Evolutionary conservation across 495 filamentous ascomycete genomes (phyloP).

Genomic region (Annulohypoxylon moriforme): DNA sequence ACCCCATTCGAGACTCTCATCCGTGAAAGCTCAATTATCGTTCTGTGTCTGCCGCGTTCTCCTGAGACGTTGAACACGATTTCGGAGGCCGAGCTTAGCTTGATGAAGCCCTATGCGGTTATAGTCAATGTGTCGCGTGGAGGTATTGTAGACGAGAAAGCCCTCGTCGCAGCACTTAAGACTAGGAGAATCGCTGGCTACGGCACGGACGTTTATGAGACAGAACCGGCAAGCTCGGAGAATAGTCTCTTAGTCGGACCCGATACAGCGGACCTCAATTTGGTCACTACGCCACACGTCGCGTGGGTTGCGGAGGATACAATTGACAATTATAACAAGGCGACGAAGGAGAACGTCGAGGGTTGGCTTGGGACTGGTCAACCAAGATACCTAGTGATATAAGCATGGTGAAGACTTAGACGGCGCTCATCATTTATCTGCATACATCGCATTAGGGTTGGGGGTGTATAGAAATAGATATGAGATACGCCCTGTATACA

Average conservation of each 20-base stretch:
- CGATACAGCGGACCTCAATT: slow-evolving; percentile 49
- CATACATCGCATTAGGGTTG: background rate
- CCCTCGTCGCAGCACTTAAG: slow-evolving; percentile 59
- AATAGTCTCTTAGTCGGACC: slow-evolving; percentile 38
- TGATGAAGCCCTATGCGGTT: slow-evolving; percentile 61
- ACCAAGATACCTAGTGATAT: slow-evolving; percentile 37
- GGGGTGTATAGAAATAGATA: slow-evolving; percentile 1
- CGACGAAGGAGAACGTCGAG: slow-evolving; percentile 45
- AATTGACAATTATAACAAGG: slow-evolving; percentile 49
- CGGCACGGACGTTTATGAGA: slow-evolving; percentile 65
- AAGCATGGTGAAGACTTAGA: background rate
- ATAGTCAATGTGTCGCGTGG: slow-evolving; percentile 68
- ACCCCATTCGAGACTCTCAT: slow-evolving; percentile 61
- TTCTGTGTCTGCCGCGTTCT: slow-evolving; percentile 59
- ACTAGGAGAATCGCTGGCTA: slow-evolving; percentile 61
- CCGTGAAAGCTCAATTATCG: slow-evolving; percentile 58
- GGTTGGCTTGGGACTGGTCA: slow-evolving; percentile 35
- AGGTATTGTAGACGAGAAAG: slow-evolving; percentile 67
- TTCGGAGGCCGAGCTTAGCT: slow-evolving; percentile 57
- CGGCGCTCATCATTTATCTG: background rate
- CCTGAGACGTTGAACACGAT: slow-evolving; percentile 61
- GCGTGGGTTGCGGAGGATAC: slow-evolving; percentile 57
- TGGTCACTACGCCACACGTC: slow-evolving; percentile 56
- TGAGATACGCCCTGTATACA: background rate
- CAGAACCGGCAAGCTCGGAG: slow-evolving; percentile 60